Percentiles rank a stretch among this genome's conserved stretches.
phyloP scores from a whole-genome alignment of 1,139 yeast species.

The Meyerozyma smithsonii region DNA sequence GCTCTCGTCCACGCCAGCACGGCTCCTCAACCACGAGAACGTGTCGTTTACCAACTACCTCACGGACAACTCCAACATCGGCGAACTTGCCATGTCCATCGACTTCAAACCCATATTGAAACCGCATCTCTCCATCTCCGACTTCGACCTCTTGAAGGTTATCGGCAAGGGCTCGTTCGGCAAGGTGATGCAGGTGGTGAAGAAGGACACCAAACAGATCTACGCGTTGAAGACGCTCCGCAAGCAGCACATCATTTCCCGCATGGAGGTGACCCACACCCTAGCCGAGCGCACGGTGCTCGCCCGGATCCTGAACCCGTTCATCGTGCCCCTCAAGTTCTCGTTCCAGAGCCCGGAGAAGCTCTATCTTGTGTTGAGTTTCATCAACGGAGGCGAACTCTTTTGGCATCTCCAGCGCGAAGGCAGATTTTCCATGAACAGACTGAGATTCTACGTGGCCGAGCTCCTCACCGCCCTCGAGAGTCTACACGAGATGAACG shows the following conservation, averaged over 20 bases:
- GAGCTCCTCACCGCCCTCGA: conserved; percentile 91
- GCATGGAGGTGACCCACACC: conserved; percentile 94
- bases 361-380: conserved; percentile 81
- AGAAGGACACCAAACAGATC: conserved; percentile 88
- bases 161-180: conserved; percentile 98
- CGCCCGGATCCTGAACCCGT: conserved; percentile 92
- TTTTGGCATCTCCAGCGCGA: conserved; percentile 92
- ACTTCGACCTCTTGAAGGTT: conserved; percentile 87
- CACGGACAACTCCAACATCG: conserved; percentile 35
- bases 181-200: conserved; percentile 96
- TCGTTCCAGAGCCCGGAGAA: conserved; percentile 96
- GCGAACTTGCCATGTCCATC: conserved; percentile 12
- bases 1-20: conserved; percentile 30
- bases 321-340: conserved; percentile 94
- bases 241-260: conserved; percentile 88
- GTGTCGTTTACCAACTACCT: conserved; percentile 39
- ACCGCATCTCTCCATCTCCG: conserved; percentile 72
- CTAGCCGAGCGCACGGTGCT: conserved; percentile 92
- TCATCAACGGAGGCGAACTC: conserved; percentile 95
- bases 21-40: conserved; percentile 44
- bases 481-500: conserved; percentile 83
- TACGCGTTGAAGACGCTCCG: conserved; percentile 92
- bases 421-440: conserved; percentile 81
- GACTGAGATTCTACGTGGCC: conserved; percentile 91
- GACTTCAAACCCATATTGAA: conserved; percentile 24